phyloP scores from a whole-genome alignment of 345 rosid species.

The Ailanthus altissimus region DNA sequence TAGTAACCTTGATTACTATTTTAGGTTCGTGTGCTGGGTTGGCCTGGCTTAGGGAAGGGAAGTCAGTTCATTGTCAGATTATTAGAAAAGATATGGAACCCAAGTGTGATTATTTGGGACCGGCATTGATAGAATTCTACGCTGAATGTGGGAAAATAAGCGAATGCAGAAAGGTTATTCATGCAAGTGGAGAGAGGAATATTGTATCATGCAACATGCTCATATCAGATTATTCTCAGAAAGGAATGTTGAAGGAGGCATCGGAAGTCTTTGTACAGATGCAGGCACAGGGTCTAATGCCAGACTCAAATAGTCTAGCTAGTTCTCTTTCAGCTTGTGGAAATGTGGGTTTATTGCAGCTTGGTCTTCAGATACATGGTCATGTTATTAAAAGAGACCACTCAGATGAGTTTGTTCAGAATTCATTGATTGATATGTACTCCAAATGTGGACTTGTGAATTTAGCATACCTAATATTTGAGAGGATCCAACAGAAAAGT shows the following conservation, averaged over 20 bases:
- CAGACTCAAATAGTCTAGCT: conserved; percentile 72
- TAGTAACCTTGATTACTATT: conserved; percentile 60
- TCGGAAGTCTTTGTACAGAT: conserved; percentile 49
- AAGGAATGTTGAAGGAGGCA: conserved; percentile 54
- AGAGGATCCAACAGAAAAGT: conserved; percentile 38
- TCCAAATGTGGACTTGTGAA: conserved; percentile 53
- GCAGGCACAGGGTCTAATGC: conserved; percentile 45
- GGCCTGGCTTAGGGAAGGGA: conserved; percentile 61
- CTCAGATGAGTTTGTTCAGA: conserved; percentile 56
- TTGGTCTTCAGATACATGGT: conserved; percentile 77
- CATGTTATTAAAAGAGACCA: conserved; percentile 39
- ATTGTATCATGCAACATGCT: conserved; percentile 72
- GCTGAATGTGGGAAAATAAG: conserved; percentile 50
- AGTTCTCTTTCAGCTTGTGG: conserved; percentile 72
- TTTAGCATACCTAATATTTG: conserved; percentile 46
- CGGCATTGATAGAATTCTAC: conserved; percentile 65
- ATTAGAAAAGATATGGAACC: conserved; percentile 46
- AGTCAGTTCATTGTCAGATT: conserved; percentile 66
- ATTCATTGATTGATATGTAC: conserved; percentile 63
- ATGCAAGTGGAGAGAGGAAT: conserved; percentile 42
- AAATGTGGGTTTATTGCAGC: conserved; percentile 39
- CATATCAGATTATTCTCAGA: conserved; percentile 53
- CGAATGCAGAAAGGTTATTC: conserved; percentile 50
- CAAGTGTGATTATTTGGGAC: conserved; percentile 52
- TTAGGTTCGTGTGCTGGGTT: conserved; percentile 65